These are phyloP conservation scores for Sporisorium graminicola DNA, from an alignment of 1,284 basidiomycete genomes.

Conservation along the genomic window DNA sequence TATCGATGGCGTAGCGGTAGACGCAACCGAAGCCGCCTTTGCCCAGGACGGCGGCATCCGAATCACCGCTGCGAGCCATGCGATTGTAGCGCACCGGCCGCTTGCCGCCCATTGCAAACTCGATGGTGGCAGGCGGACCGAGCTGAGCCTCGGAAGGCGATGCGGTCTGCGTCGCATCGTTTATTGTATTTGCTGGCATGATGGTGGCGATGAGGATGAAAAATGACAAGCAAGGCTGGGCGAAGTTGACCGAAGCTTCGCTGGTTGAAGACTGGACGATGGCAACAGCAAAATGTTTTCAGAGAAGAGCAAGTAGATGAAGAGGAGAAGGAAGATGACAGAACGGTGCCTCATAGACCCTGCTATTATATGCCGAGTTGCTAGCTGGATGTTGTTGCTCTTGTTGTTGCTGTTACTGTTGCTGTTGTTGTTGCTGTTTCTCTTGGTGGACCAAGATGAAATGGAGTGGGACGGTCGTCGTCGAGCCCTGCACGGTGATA, in stretches of 20 bases:
- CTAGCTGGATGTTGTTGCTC: neutral
- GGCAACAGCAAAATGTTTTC: neutral
- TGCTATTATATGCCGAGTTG: neutral
- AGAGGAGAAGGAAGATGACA: neutral
- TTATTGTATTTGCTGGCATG: neutral
- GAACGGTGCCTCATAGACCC: neutral
- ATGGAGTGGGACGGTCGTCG: neutral
- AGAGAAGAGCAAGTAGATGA: neutral
- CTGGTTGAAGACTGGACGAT: neutral
- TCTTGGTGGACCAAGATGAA: conserved; percentile 4
- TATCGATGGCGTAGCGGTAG: conserved; percentile 50
- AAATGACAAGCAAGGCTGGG: no score
- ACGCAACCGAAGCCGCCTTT: conserved; percentile 56
- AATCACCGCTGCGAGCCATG: conserved; percentile 32
- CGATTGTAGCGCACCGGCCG: conserved; percentile 43
- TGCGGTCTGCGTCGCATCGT: conserved; percentile 9
- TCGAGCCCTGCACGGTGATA: neutral
- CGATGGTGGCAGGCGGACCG: conserved; percentile 36
- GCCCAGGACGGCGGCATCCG: conserved; percentile 40
- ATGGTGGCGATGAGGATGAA: neutral
- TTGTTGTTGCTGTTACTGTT: neutral
- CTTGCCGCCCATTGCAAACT: conserved; percentile 22
- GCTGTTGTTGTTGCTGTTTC: neutral
- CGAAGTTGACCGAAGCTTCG: no score
- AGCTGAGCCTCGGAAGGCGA: conserved; percentile 8